Base-by-base conservation (phyloP, 1,284 basidiomycete genomes). In the Schizophyllum commune region DNA sequence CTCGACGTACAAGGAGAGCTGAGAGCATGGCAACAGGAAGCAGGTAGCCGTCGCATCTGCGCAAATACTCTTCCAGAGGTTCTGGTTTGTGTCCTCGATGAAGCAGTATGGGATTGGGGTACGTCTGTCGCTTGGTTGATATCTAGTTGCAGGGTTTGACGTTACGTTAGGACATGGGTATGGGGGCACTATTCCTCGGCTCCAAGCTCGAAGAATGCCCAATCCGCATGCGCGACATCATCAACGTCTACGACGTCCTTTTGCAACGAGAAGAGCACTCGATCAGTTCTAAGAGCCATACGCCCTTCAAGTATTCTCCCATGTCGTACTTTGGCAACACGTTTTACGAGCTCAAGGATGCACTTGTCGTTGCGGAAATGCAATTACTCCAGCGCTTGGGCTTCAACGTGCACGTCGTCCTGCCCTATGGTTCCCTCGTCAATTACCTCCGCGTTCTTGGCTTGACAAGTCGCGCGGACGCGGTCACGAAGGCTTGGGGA, bases 191-290 rank as follows among this genome's bases (percentile, higher is more conserved):
- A 15, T 97, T 96, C 71, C 85, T 99, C 57, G 92, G 95, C 0
- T 95, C 95, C 1, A 99, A 99, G 73, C 83, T 99, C 13, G 93
- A 97, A 75, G 96, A 99, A 76, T 94, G 92, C 63, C 91, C 94
- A 0, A 73, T 96, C 7, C 83, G 94, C 13, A 91, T 98, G 73
- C 86, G 96, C 32, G 94, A 98, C 71, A 83, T 99, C 63, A 88
- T 98, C 75, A 98, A 98, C 72, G 87, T 93, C 55, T 98, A 92
- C 74, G 92, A 98, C 75, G 84, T 92, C 59, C 82, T 98, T 3
- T 76, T 89, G 19, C 87, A 89, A 68, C 86, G 85, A 27, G 78
- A 81, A 4, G 68, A 76, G 5, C 83, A 88, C 70, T 68, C 70
- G 6, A 66, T 74, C 61, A 66, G 65, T 61, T 70, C 65, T 60